phyloP scores from a whole-genome alignment of 2,329 filamentous ascomycete genomes.

The Trichoderma koningiopsis region DNA sequence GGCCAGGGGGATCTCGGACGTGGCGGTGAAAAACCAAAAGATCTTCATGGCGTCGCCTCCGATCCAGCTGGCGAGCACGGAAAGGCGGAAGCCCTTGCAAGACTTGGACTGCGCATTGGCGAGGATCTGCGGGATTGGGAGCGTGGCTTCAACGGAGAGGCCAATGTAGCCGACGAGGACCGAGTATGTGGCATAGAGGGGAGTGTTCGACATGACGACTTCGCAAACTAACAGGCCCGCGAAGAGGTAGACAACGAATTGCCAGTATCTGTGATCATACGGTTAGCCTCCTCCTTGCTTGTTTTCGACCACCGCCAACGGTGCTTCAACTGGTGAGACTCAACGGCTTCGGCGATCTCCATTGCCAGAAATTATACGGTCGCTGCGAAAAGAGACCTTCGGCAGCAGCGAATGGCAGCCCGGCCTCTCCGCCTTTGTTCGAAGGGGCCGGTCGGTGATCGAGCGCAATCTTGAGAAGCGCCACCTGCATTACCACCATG shows the following conservation, averaged over 20 bases:
- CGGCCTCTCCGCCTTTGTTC: slow-evolving; percentile 61
- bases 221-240: slow-evolving; percentile 63
- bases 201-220: slow-evolving; percentile 62
- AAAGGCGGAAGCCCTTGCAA: slow-evolving; percentile 76
- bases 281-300: neutral
- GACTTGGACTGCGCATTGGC: slow-evolving; percentile 69
- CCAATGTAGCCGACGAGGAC: slow-evolving; percentile 72
- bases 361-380: slow-evolving; percentile 82
- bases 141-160: slow-evolving; percentile 75
- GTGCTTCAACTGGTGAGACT: slow-evolving; percentile 34
- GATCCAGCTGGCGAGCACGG: slow-evolving; percentile 76
- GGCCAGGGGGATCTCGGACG: slow-evolving; percentile 69
- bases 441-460: slow-evolving; percentile 65
- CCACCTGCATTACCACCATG: slow-evolving; percentile 65
- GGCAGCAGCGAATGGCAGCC: slow-evolving; percentile 61
- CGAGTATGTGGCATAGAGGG: slow-evolving; percentile 67
- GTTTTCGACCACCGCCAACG: neutral
- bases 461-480: slow-evolving; percentile 68
- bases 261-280: slow-evolving; percentile 65
- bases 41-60: slow-evolving; percentile 84
- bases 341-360: slow-evolving; percentile 69
- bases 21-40: slow-evolving; percentile 78
- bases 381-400: slow-evolving; percentile 50
- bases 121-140: slow-evolving; percentile 77
- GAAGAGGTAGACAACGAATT: slow-evolving; percentile 71